Evolutionary conservation across 768 basidiomycete genomes (phyloP), one percentile per base, ranked within the genome.

Genomic region (Pleurotus pulmonarius): DNA sequence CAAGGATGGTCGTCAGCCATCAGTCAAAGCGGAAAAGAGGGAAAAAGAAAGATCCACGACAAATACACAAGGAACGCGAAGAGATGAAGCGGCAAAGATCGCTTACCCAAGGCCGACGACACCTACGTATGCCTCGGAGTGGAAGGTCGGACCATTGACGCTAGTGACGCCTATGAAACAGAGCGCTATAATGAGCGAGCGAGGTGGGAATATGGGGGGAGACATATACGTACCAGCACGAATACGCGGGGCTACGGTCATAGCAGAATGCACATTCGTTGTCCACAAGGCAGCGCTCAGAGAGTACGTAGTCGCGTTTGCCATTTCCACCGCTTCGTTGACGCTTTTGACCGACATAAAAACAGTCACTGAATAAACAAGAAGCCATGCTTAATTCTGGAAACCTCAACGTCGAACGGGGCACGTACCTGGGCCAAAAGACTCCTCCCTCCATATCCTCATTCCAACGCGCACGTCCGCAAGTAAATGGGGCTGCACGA

Each of bases 201-300:
- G 20, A 20, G 20, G 1, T n/a, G 46, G 46, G 37, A 5, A 11
- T 38, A 54, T 29, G n/a, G 39, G 39, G 11, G 5, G 15, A 9
- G 24, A 25, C 12, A 16, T 4, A 6, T 6, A 49, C 70, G 43
- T 43, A 80, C 80, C 78, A 55, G 79, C 69, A 22, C 78, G 75
- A 41, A 87, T 73, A 7, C 75, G 69, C 22, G 68, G 67, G 18
- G 83, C 79, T 15, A 84, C 69, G 5, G 73, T 65, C 57, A 80
- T 66, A 0, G 78, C 83, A 24, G 61, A 59, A 56, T 75, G 66
- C 39, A 79, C 56, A 59, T 83, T 75, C 4, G 62, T 64, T 0
- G 82, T 78, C 82, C 84, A 88, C 8, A 88, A 60, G 0, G 77
- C 71, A 0, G 83, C 71, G 1, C 72, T 67, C 37, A 88, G 68